phyloP scores from a whole-genome alignment of 2,329 filamentous ascomycete genomes.

The Botrytis byssoidea region DNA sequence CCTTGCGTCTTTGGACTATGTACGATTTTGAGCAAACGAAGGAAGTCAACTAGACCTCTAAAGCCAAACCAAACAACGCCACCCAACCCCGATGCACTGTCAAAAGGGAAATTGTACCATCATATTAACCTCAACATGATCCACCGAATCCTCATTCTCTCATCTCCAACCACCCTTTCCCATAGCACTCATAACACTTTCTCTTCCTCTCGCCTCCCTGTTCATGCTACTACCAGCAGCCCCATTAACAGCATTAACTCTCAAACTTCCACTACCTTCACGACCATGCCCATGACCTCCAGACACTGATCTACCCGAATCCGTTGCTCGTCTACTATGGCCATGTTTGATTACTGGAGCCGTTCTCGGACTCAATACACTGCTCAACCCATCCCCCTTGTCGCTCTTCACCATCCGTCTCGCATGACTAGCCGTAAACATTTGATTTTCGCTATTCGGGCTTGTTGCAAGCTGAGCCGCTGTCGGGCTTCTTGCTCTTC shows the following conservation, averaged over 20 bases:
- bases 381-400: slow-evolving; percentile 54
- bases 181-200: slow-evolving; percentile 34
- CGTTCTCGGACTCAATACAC: slow-evolving; percentile 60
- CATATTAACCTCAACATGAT: not conserved
- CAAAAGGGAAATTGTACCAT: not conserved
- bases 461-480: slow-evolving; percentile 50
- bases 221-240: slow-evolving; percentile 27
- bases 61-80: not conserved
- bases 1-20: not conserved
- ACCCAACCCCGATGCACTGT: not conserved
- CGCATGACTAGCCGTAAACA: slow-evolving; percentile 65
- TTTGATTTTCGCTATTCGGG: slow-evolving; percentile 56
- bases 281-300: slow-evolving; percentile 24
- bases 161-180: slow-evolving; percentile 38
- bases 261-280: not conserved
- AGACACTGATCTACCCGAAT: slow-evolving; percentile 33
- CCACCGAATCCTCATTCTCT: not conserved
- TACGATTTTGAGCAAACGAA: not conserved
- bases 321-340: slow-evolving; percentile 34
- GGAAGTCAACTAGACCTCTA: slow-evolving; percentile 1
- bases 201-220: slow-evolving; percentile 32
- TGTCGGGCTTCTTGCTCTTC: slow-evolving; percentile 41
- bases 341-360: slow-evolving; percentile 55
- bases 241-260: not conserved
- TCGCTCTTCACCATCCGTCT: slow-evolving; percentile 64